Conservation (phyloP, 306 rosid genomes). For the Hippophae gyantsensis region DNA sequence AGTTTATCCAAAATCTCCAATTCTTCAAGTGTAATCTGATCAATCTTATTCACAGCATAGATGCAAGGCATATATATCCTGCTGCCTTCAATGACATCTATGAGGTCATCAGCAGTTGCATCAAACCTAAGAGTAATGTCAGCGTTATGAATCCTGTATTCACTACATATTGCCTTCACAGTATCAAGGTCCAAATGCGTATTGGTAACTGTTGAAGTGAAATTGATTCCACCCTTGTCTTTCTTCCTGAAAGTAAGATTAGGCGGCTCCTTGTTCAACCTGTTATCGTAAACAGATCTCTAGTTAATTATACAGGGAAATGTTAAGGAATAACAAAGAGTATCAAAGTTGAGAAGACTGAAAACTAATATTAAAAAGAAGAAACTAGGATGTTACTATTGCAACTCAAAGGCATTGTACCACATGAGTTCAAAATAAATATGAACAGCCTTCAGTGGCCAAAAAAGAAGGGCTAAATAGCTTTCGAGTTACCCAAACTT, state of each 20-base stretch:
- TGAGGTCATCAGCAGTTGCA: constrained; percentile 96
- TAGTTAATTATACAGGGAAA: neutral
- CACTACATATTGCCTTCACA: constrained; percentile 90
- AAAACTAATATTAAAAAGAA: neutral
- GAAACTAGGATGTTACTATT: neutral
- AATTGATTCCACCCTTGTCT: constrained; percentile 93
- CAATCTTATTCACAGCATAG: constrained; percentile 90
- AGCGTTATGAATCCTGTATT: constrained; percentile 90
- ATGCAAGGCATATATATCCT: constrained; percentile 90
- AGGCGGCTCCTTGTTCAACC: constrained; percentile 96
- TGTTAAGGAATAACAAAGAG: neutral
- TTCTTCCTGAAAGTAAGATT: constrained; percentile 85
- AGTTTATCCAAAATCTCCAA: constrained; percentile 96
- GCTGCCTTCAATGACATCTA: constrained; percentile 94
- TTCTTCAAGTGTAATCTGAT: constrained; percentile 94
- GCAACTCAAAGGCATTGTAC: constrained; percentile 2
- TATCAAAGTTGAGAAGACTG: neutral
- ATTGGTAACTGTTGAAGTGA: constrained; percentile 80
- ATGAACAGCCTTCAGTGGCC: neutral
- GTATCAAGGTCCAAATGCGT: constrained; percentile 90
- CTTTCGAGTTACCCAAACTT: no score
- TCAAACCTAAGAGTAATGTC: constrained; percentile 90
- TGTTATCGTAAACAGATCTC: constrained; percentile 24
- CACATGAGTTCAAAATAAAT: neutral
- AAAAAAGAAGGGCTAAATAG: no score